These are phyloP conservation scores for Tripidium arundinaceum DNA, from an alignment of 202 grass and related monocot species.

Conservation along the genomic window DNA sequence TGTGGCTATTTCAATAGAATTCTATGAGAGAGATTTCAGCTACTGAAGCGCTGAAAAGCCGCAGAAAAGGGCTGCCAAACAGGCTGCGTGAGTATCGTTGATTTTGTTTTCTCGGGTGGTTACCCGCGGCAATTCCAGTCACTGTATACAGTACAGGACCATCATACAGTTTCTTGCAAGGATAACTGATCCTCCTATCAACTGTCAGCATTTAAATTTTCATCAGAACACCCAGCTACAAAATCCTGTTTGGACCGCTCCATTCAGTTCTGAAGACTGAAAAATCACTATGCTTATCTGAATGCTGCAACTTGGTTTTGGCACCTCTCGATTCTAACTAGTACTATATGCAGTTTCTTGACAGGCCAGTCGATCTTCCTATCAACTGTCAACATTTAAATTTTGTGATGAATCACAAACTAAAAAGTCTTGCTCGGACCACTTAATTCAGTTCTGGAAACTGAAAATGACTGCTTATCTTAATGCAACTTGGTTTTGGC, in stretches of 20 bases:
- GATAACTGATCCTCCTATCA: not conserved
- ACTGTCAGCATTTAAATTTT: not conserved
- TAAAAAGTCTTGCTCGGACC: not conserved
- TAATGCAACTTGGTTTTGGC: not conserved
- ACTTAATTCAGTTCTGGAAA: not conserved
- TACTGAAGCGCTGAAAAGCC: too few species aligned
- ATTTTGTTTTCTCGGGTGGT: not conserved
- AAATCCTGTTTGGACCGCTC: not conserved
- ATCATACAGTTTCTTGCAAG: not conserved
- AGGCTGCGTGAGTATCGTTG: not conserved
- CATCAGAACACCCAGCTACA: not conserved
- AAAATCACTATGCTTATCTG: not conserved
- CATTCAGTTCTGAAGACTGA: not conserved
- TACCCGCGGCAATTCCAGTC: not conserved
- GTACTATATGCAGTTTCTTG: not conserved
- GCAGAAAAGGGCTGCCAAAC: too few species aligned
- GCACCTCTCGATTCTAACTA: not conserved
- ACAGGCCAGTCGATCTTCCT: not conserved
- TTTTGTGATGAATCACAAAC: not conserved
- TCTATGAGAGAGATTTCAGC: too few species aligned
- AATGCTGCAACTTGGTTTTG: not conserved
- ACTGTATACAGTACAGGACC: not conserved
- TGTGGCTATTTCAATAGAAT: too few species aligned
- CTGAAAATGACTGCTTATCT: not conserved
- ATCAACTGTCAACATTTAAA: not conserved